Base-by-base conservation (phyloP, 1,284 basidiomycete species). In the Schizophyllum commune region DNA sequence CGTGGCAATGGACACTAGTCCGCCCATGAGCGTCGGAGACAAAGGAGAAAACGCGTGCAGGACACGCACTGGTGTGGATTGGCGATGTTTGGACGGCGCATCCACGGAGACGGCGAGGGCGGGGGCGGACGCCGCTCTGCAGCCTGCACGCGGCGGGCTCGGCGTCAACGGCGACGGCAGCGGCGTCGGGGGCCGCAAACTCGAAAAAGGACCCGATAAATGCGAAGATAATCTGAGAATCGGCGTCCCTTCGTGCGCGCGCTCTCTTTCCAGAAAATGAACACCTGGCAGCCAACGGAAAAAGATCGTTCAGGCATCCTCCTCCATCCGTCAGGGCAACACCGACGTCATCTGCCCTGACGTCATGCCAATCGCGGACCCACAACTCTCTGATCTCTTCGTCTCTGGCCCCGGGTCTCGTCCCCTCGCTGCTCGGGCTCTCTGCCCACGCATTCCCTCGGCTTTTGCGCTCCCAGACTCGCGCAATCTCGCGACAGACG, bases 271-370 rank as follows among this genome's bases (percentile, higher is more conserved):
- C 39, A 47, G 39, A 47, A 47, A 47, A 47, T 47, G 39, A 47
- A 47, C 39, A 47, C 39, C 39, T 47, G 39, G 39, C 39, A 47
- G 39, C 39, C 39, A 47, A 47, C 39, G 39, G 39, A 47, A 47
- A 47, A 47, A 47, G 39, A 47, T 47, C 39, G 39, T 47, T 47
- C 39, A 47, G 13, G 39, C 39, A 47, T 13, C 9, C 39, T 13
- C 9, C 13, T 17, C 9, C 9, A 17, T 47, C 39, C 39, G 39
- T 61, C 58, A 61, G 65, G 32, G 51, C 51, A 53, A 52, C 58
- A 52, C 61, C 64, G 66, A 68, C 67, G 64, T 68, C 65, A 67
- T 66, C 57, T 52, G 61, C 64, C 58, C 39, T 47, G 39, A 47
- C 39, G 39, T 47, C 39, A 47, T 17, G 39, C 39, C 39, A 47